A percentile compares a stretch with the other conserved stretches of the same genome.
phyloP scores from a whole-genome alignment of 306 rosid species.

The Datisca glomerata region DNA sequence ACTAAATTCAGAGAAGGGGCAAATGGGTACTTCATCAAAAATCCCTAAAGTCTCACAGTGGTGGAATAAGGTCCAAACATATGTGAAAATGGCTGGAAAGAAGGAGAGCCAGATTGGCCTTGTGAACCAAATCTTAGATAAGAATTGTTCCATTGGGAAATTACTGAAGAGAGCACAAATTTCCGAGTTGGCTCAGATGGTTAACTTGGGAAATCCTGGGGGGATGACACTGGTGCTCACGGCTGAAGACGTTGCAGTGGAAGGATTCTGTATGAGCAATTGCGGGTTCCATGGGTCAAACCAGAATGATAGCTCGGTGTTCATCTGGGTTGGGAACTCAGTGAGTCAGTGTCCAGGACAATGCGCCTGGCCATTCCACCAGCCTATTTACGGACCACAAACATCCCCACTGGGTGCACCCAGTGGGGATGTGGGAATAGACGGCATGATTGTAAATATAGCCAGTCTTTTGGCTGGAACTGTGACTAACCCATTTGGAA shows the following conservation, averaged over 20 bases:
- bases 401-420: slow-evolving; percentile 21
- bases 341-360: slow-evolving; percentile 27
- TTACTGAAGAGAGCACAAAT: slow-evolving; percentile 8
- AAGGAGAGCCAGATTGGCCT: slow-evolving; percentile 6
- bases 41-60: slow-evolving; percentile 14
- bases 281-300: slow-evolving; percentile 25
- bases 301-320: background rate
- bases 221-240: slow-evolving; percentile 17
- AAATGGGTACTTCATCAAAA: background rate
- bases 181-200: slow-evolving; percentile 9
- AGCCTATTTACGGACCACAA: slow-evolving; percentile 30
- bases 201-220: slow-evolving; percentile 2
- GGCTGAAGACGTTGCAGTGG: slow-evolving; percentile 20
- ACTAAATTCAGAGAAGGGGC: background rate
- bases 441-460: slow-evolving; percentile 27
- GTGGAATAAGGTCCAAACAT: slow-evolving; percentile 24
- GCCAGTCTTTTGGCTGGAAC: slow-evolving; percentile 30
- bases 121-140: slow-evolving; percentile 10
- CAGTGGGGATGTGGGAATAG: slow-evolving; percentile 26
- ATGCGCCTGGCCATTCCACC: slow-evolving; percentile 32
- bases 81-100: slow-evolving; percentile 17
- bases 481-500: slow-evolving; percentile 24
- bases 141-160: slow-evolving; percentile 19
- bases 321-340: slow-evolving; percentile 27
- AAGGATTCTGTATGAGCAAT: slow-evolving; percentile 28